Percentiles rank a stretch among this genome's conserved stretches.
Conservation (phyloP, 164 flowering plant species). For the Aristolochia californica region DNA sequence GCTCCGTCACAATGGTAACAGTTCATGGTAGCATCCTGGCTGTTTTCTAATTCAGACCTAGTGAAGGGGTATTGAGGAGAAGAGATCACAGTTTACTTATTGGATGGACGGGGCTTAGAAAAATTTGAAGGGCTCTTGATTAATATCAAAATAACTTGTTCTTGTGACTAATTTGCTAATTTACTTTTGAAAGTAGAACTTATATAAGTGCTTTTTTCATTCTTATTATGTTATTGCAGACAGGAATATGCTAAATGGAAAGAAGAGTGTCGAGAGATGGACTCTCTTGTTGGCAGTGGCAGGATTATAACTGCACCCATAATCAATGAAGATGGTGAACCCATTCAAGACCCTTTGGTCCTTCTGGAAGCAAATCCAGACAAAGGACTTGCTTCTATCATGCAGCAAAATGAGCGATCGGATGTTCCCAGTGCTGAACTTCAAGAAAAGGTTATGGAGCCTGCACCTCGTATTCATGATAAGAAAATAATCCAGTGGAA, state of each 20-base stretch:
- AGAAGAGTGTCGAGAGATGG: slow-evolving; percentile 67
- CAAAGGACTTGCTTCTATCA: slow-evolving; percentile 16
- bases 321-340: slow-evolving; percentile 75
- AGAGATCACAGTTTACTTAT: no score
- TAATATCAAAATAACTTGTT: no score
- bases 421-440: slow-evolving; percentile 9
- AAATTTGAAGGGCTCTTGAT: no score
- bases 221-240: slow-evolving; percentile 26
- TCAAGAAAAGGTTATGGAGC: slow-evolving; percentile 13
- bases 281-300: slow-evolving; percentile 87
- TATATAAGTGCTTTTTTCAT: background rate
- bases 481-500: slow-evolving; percentile 84
- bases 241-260: slow-evolving; percentile 66
- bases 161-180: no score
- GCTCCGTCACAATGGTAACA: no score
- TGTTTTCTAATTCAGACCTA: no score
- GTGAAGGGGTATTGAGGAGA: no score
- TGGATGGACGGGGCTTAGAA: no score
- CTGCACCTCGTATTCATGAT: slow-evolving; percentile 31
- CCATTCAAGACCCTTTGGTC: slow-evolving; percentile 76
- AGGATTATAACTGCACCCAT: slow-evolving; percentile 85
- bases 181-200: background rate
- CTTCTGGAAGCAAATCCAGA: slow-evolving; percentile 49
- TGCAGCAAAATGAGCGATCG: slow-evolving; percentile 11
- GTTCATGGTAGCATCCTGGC: no score